These are phyloP conservation scores for Phaseolus coccineus DNA, from an alignment of 331 rosid species.

Conservation along the genomic window DNA sequence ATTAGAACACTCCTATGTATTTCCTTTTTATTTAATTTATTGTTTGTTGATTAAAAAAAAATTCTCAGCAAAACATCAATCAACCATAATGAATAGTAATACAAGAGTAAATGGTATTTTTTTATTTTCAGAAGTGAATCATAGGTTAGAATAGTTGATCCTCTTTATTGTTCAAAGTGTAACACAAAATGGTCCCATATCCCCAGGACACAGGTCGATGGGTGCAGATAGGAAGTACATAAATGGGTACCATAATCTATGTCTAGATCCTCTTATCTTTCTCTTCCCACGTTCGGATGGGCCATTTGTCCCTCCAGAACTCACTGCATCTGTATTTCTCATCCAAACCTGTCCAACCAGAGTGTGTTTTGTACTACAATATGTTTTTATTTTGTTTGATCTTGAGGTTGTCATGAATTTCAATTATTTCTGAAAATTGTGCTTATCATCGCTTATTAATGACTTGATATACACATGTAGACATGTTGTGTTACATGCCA, in stretches of 20 bases:
- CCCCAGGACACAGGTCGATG: neutral
- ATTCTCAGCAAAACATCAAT: too few relatives aligned
- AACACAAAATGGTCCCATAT: constrained; percentile 12
- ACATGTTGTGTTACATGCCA: neutral
- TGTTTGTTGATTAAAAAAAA: too few relatives aligned
- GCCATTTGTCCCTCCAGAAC: too few relatives aligned
- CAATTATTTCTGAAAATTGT: neutral
- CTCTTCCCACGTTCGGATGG: neutral
- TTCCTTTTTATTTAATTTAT: too few relatives aligned
- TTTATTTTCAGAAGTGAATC: too few relatives aligned
- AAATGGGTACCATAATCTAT: constrained; percentile 22
- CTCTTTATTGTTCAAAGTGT: neutral
- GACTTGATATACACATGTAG: neutral
- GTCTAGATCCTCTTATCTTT: neutral
- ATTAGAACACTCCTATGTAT: too few relatives aligned
- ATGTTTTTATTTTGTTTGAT: neutral
- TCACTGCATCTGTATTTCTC: too few relatives aligned
- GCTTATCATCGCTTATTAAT: neutral
- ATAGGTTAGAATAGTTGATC: neutral
- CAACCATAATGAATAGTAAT: too few relatives aligned
- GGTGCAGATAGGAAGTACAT: constrained; percentile 22
- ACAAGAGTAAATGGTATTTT: too few relatives aligned
- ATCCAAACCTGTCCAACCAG: too few relatives aligned
- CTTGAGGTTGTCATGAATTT: neutral
- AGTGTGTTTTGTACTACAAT: too few relatives aligned